Evolutionary conservation across 345 rosid species (phyloP), one percentile per base, ranked within the genome.

Genomic region (Aegle marmelos): DNA sequence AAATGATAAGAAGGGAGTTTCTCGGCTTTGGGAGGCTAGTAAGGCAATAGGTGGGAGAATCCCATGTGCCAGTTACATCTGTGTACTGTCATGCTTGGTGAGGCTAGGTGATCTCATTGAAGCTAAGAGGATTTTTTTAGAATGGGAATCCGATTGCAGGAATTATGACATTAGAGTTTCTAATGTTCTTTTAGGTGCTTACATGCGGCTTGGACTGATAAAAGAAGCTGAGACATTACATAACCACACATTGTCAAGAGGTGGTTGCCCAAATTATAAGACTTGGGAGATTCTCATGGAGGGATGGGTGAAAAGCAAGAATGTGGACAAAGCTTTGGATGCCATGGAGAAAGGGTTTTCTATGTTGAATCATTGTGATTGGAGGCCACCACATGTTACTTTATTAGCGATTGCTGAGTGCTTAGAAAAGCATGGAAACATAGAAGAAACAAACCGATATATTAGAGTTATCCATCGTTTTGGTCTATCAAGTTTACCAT

Each of bases 241-340:
- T 75, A 36, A 30, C 6, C 88, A 39, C 41, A 80, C 86, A 24
- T 68, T 90, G 76, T 82, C 82, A 77, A 86, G 78, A 80, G 92
- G 93, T 70, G 93, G 93, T 63, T 45, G 41, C 63, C 93, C 96
- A 24, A 91, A 91, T 78, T 90, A 84, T 77, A 91, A 90, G 85
- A 90, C 93, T n/a, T 91, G 93, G 95, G 95, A 91, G 61, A 91
- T 91, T 67, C 79, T 91, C 22, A 84, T 79, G 85, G 93, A 91
- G 80, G 93, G 91, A 33, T 87, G 89, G 90, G 82, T 89, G 75
- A 87, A 82, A 70, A 72, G 80, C 77, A 68, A 73, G 60, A 75
- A 82, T 68, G 87, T 90, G 89, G 87, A 77, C n/a, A 87, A 90
- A 74, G 93, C 92, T 45, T 60, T 89, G 25, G 77, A 80, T 78